Evolutionary conservation across 805 yeast genomes (phyloP).

Genomic region (Yueomyces sinensis): DNA sequence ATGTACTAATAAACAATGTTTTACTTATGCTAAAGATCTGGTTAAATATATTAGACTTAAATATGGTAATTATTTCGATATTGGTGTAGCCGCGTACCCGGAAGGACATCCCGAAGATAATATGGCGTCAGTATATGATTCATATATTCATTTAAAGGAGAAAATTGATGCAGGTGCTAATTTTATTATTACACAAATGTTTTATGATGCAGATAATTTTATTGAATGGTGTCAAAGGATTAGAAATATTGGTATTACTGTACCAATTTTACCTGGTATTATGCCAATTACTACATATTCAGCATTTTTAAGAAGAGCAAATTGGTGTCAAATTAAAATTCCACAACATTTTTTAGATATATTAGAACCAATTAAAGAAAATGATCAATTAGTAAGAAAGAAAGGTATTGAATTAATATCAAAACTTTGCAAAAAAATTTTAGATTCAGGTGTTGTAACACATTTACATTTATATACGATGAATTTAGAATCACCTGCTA

Average conservation of each 20-base stretch:
- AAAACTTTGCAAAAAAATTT: conserved; percentile 65
- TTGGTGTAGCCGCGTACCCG: conserved; percentile 96
- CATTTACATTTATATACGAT: conserved; percentile 95
- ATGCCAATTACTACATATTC: conserved; percentile 98
- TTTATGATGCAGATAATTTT: conserved; percentile 82
- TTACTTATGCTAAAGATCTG: conserved; percentile 78
- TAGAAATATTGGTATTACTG: conserved; percentile 56
- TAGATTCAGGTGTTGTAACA: conserved; percentile 58
- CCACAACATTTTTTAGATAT: conserved; percentile 60
- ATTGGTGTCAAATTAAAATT: conserved; percentile 78
- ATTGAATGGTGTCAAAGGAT: conserved; percentile 67
- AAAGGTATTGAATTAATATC: conserved; percentile 72
- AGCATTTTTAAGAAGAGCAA: conserved; percentile 83
- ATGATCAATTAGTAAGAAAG: conserved; percentile 78
- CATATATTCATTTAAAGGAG: conserved; percentile 53
- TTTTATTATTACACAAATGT: conserved; percentile 92
- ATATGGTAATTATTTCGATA: conserved; percentile 82
- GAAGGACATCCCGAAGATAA: conserved; percentile 92
- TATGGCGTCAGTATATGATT: neutral
- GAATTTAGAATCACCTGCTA: conserved; percentile 87
- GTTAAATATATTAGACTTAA: conserved; percentile 58
- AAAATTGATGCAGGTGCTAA: conserved; percentile 92
- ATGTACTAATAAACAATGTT: conserved; percentile 41
- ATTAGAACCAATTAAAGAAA: conserved; percentile 76
- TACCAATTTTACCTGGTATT: conserved; percentile 93